phyloP scores from a whole-genome alignment of 2,329 filamentous ascomycete genomes.

The Hypocreales sp. region DNA sequence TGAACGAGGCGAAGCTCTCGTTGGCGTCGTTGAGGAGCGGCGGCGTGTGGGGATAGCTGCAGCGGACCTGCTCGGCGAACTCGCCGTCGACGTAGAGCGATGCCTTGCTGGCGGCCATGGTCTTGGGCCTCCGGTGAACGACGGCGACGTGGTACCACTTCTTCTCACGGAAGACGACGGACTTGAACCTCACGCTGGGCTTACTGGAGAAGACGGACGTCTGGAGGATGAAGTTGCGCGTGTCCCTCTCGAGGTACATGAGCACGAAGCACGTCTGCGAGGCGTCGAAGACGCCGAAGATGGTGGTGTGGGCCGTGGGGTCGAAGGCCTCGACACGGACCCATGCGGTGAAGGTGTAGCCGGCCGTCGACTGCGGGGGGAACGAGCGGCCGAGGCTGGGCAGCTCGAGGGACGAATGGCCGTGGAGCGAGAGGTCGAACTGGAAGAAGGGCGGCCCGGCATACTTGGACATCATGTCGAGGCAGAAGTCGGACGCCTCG shows the following conservation, averaged over 20 bases:
- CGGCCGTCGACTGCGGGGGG: slow-evolving; percentile 61
- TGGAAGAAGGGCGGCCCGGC: slow-evolving; percentile 75
- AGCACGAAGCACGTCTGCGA: slow-evolving; percentile 89
- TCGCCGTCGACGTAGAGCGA: slow-evolving; percentile 86
- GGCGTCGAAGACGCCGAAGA: slow-evolving; percentile 89
- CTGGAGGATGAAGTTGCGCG: slow-evolving; percentile 85
- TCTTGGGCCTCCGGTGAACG: slow-evolving; percentile 66
- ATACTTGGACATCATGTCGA: slow-evolving; percentile 59
- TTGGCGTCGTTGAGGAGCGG: slow-evolving; percentile 45
- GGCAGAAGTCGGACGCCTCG: slow-evolving; percentile 49
- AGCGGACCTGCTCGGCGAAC: slow-evolving; percentile 83
- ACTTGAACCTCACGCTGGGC: slow-evolving; percentile 89
- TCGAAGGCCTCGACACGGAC: slow-evolving; percentile 81
- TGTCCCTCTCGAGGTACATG: slow-evolving; percentile 86
- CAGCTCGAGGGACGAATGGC: slow-evolving; percentile 81
- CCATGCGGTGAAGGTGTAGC: slow-evolving; percentile 87
- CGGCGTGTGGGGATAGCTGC: slow-evolving; percentile 70
- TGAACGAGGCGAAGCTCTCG: slow-evolving; percentile 56
- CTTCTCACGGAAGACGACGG: slow-evolving; percentile 56
- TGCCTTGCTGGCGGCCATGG: slow-evolving; percentile 63
- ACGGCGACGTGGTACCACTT: slow-evolving; percentile 90
- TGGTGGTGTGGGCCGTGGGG: slow-evolving; percentile 69
- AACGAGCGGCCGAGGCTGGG: slow-evolving; percentile 74
- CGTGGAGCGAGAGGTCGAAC: slow-evolving; percentile 79
- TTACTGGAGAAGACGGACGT: slow-evolving; percentile 77